These are phyloP conservation scores for Lachnellula cervina DNA, from an alignment of 2,329 filamentous ascomycete species.

Conservation along the genomic window DNA sequence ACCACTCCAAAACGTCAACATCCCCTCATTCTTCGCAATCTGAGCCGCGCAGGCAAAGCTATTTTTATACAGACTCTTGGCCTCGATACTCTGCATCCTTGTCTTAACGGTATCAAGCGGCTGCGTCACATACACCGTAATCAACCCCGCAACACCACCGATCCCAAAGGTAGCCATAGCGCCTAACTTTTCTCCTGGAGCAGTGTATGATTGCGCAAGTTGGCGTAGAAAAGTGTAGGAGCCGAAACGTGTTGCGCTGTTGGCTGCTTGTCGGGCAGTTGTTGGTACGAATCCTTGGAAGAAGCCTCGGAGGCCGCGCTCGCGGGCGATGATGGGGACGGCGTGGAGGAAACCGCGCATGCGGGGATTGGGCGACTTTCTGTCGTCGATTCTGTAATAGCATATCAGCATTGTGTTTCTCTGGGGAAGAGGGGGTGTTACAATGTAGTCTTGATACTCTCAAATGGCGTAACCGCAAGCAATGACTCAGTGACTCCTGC, in stretches of 20 bases:
- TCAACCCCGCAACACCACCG: constrained; percentile 80
- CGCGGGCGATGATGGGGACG: constrained; percentile 77
- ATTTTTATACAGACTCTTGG: constrained; percentile 75
- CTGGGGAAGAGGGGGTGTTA: constrained; percentile 30
- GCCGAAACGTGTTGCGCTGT: constrained; percentile 86
- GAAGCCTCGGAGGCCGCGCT: constrained; percentile 85
- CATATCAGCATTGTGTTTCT: neutral
- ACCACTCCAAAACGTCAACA: constrained; percentile 91
- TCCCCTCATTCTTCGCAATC: constrained; percentile 84
- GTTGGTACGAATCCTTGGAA: constrained; percentile 97
- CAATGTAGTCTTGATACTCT: constrained; percentile 97
- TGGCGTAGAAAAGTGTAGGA: constrained; percentile 89
- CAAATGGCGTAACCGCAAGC: constrained; percentile 90
- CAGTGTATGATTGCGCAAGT: constrained; percentile 83
- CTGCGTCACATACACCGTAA: constrained; percentile 78
- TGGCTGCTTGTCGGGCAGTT: constrained; percentile 89
- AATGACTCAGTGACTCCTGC: constrained; percentile 92
- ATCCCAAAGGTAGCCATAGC: constrained; percentile 84
- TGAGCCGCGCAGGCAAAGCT: constrained; percentile 75
- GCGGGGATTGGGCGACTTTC: constrained; percentile 77
- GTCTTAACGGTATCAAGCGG: constrained; percentile 94
- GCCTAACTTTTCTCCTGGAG: constrained; percentile 91
- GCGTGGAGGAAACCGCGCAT: constrained; percentile 92
- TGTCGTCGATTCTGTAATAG: constrained; percentile 82
- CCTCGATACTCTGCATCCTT: constrained; percentile 93